Percentiles rank a stretch among this genome's conserved stretches.
These are phyloP conservation scores for Trichoderma pleuroti DNA, from an alignment of 2,329 filamentous ascomycete species.

Conservation along the genomic window DNA sequence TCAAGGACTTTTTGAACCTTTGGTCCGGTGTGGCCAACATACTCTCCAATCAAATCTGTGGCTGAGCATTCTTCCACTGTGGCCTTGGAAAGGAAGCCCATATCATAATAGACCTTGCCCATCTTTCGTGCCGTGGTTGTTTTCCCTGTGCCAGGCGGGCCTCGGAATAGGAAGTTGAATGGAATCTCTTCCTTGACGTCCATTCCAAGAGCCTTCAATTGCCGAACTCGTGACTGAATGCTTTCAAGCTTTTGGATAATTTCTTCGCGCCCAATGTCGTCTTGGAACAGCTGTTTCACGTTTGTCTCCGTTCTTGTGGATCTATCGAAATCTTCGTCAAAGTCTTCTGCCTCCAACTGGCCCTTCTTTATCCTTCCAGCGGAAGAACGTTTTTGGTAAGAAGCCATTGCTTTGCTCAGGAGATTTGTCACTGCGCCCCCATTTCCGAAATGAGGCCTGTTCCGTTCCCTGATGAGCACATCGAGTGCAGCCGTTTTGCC, in stretches of 20 bases:
- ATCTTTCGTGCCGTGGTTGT: constrained; percentile 70
- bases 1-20: constrained; percentile 59
- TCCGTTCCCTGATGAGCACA: constrained; percentile 58
- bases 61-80: constrained; percentile 66
- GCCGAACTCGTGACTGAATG: constrained; percentile 47
- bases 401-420: constrained; percentile 52
- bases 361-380: constrained; percentile 40
- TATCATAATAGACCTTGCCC: constrained; percentile 71
- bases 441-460: constrained; percentile 69
- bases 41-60: constrained; percentile 65
- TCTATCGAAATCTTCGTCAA: constrained; percentile 63
- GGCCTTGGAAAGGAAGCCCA: constrained; percentile 60
- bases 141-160: constrained; percentile 66
- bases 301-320: constrained; percentile 40
- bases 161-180: constrained; percentile 67
- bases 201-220: constrained; percentile 26
- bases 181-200: constrained; percentile 46
- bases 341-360: constrained; percentile 71
- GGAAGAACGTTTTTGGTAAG: constrained; percentile 31
- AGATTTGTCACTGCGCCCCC: constrained; percentile 70
- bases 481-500: constrained; percentile 56
- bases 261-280: constrained; percentile 54
- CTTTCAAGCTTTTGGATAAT: constrained; percentile 51
- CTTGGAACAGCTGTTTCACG: constrained; percentile 53
- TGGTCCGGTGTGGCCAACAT: constrained; percentile 65